These are phyloP conservation scores for Talaromyces proteolyticus DNA, from an alignment of 495 filamentous ascomycete species.

Conservation along the genomic window DNA sequence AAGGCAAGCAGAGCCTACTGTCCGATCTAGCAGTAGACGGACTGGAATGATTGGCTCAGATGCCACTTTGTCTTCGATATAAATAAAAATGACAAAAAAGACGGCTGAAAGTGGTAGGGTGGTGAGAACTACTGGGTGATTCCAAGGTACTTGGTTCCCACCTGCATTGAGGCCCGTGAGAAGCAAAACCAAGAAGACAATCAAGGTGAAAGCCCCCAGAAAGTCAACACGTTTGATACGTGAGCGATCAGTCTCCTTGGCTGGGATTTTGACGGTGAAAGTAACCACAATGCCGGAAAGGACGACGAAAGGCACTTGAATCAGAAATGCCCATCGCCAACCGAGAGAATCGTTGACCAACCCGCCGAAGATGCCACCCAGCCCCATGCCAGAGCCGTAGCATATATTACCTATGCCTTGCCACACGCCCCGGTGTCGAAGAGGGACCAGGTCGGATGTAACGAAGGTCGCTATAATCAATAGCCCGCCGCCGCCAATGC, in stretches of 20 bases:
- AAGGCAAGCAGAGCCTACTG: conserved; percentile 67
- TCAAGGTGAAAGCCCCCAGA: conserved; percentile 61
- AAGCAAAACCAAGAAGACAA: conserved; percentile 64
- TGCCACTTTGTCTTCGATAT: conserved; percentile 60
- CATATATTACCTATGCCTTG: conserved; percentile 83
- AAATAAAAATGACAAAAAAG: conserved; percentile 49
- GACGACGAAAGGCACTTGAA: conserved; percentile 65
- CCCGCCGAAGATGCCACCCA: conserved; percentile 68
- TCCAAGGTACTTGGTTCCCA: conserved; percentile 82
- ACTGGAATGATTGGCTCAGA: conserved; percentile 81
- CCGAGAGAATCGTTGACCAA: conserved; percentile 74
- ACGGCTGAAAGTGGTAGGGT: conserved; percentile 59
- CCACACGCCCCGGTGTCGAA: conserved; percentile 74
- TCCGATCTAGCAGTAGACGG: conserved; percentile 65
- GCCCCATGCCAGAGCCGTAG: conserved; percentile 62
- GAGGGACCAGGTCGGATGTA: conserved; percentile 73
- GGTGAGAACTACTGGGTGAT: conserved; percentile 68
- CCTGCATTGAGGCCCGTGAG: conserved; percentile 79
- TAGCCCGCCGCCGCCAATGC: conserved; percentile 80
- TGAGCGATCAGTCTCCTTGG: conserved; percentile 55
- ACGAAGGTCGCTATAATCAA: conserved; percentile 80
- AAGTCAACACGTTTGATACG: conserved; percentile 78
- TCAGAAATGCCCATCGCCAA: conserved; percentile 71
- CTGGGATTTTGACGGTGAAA: conserved; percentile 66
- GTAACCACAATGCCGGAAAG: conserved; percentile 61